Conservation (phyloP, 495 filamentous ascomycete species). For the Aspergillus ellipticus region DNA sequence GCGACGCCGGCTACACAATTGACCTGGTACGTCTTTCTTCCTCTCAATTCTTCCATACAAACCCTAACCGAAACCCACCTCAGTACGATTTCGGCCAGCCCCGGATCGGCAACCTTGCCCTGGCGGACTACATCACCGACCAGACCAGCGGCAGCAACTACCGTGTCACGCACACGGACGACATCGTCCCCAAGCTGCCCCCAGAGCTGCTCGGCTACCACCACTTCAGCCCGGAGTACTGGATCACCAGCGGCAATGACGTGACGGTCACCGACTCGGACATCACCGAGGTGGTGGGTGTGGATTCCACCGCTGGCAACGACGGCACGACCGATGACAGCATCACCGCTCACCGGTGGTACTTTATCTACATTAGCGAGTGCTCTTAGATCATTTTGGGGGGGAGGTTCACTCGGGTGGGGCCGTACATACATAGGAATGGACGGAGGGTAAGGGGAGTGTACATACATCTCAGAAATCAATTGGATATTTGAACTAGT, state of each 20-base stretch:
- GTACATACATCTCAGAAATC: no score
- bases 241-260: slow-evolving; percentile 33
- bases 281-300: slow-evolving; percentile 21
- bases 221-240: slow-evolving; percentile 66
- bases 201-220: slow-evolving; percentile 48
- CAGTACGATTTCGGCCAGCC: slow-evolving; percentile 64
- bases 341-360: slow-evolving; percentile 37
- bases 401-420: no score
- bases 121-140: slow-evolving; percentile 49
- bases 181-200: slow-evolving; percentile 59
- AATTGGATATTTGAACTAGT: no score
- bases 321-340: slow-evolving; percentile 16
- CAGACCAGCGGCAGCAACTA: slow-evolving; percentile 44
- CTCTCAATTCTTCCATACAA: no score
- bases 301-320: slow-evolving; percentile 31
- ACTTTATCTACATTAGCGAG: slow-evolving; percentile 30
- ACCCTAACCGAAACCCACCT: no score
- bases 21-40: slow-evolving; percentile 17
- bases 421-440: no score
- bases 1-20: slow-evolving; percentile 35
- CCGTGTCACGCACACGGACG: slow-evolving; percentile 62
- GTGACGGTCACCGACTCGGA: slow-evolving; percentile 29
- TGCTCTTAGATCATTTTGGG: slow-evolving; percentile 4
- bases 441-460: no score
- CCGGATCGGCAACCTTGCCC: slow-evolving; percentile 52